Conservation (phyloP, 345 rosid genomes). For the Atalantia buxifolia region DNA sequence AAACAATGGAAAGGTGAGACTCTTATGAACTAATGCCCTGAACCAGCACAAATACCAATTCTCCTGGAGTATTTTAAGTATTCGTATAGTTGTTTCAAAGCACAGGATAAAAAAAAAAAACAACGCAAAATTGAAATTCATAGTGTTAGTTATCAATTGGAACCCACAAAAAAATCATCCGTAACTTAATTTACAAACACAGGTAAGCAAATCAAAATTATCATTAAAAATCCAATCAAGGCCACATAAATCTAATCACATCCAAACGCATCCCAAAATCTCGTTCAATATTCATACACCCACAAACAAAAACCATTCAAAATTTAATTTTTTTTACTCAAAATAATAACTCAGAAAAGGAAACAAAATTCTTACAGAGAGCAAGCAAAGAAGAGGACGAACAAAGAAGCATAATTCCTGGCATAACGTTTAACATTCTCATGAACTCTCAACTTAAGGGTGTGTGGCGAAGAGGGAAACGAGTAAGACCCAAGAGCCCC, state of each 20-base stretch:
- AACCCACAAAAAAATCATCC: neutral
- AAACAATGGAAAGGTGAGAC: neutral
- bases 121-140: neutral
- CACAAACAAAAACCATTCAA: neutral
- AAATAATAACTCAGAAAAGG: neutral
- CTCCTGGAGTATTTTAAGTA: neutral
- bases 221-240: neutral
- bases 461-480: constrained; percentile 58
- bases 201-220: neutral
- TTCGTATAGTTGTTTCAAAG: neutral
- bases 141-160: neutral
- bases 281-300: neutral
- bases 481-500: constrained; percentile 71
- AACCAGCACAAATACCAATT: neutral
- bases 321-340: neutral
- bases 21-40: neutral
- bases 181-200: neutral
- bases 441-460: constrained; percentile 70
- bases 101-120: neutral
- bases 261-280: neutral
- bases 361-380: constrained; percentile 48
- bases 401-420: constrained; percentile 71
- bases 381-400: constrained; percentile 81
- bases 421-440: constrained; percentile 94
- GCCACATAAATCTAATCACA: neutral